Percentiles rank a stretch among this genome's conserved stretches.
phyloP scores from a whole-genome alignment of 441 rosid species.

The Mallotus repandus region DNA sequence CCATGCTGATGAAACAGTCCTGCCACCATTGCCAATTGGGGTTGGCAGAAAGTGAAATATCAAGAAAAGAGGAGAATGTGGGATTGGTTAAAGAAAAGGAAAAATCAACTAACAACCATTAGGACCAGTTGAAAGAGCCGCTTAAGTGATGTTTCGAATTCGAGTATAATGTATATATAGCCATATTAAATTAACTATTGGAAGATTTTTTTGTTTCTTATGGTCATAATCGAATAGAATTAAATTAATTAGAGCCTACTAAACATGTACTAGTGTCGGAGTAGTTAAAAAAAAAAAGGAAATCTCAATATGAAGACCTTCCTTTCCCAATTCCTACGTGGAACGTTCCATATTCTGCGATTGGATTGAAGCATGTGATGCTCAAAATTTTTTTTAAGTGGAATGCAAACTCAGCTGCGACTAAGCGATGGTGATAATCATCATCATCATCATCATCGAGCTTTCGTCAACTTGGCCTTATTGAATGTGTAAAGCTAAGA shows the following conservation, averaged over 20 bases:
- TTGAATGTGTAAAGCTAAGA: slow-evolving; percentile 28
- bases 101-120: neutral
- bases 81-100: slow-evolving; percentile 36
- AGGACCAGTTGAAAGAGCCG: no score
- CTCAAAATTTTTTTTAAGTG: slow-evolving; percentile 48
- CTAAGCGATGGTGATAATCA: slow-evolving; percentile 27
- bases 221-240: no score
- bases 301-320: neutral
- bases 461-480: slow-evolving; percentile 47
- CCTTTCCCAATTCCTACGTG: slow-evolving; percentile 30
- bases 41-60: slow-evolving; percentile 40
- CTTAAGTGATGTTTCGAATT: no score
- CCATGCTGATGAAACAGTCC: slow-evolving; percentile 29
- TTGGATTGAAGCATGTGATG: slow-evolving; percentile 49
- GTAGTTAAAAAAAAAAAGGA: no score
- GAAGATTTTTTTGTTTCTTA: no score
- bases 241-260: no score
- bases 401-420: slow-evolving; percentile 75
- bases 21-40: slow-evolving; percentile 39
- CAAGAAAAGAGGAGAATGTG: slow-evolving; percentile 14
- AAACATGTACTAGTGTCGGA: no score
- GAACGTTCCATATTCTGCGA: slow-evolving; percentile 33
- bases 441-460: neutral
- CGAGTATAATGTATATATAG: no score
- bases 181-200: no score